Percentiles rank a stretch among this genome's conserved stretches.
Conservation (phyloP, 495 filamentous ascomycete genomes). For the Oidiodendron maius region DNA sequence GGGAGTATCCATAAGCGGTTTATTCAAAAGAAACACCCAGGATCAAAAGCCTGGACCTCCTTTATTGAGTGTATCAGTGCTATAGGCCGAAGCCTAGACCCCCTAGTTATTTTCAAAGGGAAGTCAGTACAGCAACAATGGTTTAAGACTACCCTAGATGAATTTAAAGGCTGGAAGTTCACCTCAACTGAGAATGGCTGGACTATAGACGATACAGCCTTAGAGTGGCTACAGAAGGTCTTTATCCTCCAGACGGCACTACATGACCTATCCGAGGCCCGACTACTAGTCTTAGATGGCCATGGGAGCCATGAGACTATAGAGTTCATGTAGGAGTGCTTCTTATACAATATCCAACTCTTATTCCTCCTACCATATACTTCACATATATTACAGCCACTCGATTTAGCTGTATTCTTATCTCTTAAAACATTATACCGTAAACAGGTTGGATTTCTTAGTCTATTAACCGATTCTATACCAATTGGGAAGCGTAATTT, state of each 20-base stretch:
- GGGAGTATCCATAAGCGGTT: background rate
- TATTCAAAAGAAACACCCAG: constrained; percentile 6
- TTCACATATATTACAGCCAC: background rate
- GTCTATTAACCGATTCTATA: background rate
- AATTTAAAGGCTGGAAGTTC: background rate
- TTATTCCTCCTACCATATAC: background rate
- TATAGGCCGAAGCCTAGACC: background rate
- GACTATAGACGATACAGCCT: background rate
- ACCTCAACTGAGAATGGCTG: background rate
- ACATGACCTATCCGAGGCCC: background rate
- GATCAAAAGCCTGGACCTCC: background rate
- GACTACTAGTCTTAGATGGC: background rate
- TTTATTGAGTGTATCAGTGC: constrained; percentile 2
- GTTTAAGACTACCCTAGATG: background rate
- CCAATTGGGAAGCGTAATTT: constrained; percentile 3
- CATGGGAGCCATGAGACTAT: background rate
- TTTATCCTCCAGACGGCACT: background rate
- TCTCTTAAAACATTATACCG: background rate
- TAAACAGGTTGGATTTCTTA: background rate
- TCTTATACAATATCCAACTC: background rate
- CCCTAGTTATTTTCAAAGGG: constrained; percentile 1
- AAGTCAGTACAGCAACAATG: too few relatives aligned
- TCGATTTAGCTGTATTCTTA: constrained; percentile 2
- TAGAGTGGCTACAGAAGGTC: background rate
- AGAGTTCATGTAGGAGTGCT: background rate